Evolutionary conservation across 2,329 filamentous ascomycete species (phyloP).

Genomic region (Blastomyces percursus): DNA sequence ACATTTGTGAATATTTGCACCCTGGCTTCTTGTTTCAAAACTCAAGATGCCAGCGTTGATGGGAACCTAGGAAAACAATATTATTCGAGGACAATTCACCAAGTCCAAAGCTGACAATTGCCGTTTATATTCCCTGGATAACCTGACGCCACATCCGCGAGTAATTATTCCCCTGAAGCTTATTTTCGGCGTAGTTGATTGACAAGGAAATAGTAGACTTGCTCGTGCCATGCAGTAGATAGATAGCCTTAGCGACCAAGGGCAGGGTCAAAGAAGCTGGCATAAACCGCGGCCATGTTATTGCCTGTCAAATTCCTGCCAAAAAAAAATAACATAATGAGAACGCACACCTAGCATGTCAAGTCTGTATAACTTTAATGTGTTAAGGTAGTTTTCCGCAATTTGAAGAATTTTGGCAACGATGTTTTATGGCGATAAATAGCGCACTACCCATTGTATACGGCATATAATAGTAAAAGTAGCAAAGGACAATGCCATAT

Average conservation of each 20-base stretch:
- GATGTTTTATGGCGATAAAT: not conserved
- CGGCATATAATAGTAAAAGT: not conserved
- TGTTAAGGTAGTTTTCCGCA: not conserved
- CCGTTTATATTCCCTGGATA: not conserved
- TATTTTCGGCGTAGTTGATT: not conserved
- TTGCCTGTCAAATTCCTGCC: not conserved
- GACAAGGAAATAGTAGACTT: not conserved
- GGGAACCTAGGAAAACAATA: not conserved
- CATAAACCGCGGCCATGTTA: not conserved
- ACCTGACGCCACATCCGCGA: not conserved
- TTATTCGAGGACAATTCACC: not conserved
- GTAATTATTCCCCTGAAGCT: not conserved
- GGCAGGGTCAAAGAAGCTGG: too few relatives aligned
- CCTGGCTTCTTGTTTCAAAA: not conserved
- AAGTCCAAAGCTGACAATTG: not conserved
- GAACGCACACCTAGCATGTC: not conserved
- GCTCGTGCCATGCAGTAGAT: not conserved
- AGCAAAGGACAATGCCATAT: not conserved
- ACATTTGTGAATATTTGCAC: too few relatives aligned
- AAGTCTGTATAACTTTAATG: not conserved
- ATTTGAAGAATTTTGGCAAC: not conserved
- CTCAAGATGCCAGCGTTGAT: not conserved
- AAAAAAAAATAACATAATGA: not conserved
- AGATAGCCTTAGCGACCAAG: too few relatives aligned
- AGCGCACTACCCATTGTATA: not conserved